Percentiles rank a stretch among this genome's conserved stretches.
These are phyloP conservation scores for Kentomonas sorsogonicus DNA, from an alignment of 208 protist species.

Conservation along the genomic window DNA sequence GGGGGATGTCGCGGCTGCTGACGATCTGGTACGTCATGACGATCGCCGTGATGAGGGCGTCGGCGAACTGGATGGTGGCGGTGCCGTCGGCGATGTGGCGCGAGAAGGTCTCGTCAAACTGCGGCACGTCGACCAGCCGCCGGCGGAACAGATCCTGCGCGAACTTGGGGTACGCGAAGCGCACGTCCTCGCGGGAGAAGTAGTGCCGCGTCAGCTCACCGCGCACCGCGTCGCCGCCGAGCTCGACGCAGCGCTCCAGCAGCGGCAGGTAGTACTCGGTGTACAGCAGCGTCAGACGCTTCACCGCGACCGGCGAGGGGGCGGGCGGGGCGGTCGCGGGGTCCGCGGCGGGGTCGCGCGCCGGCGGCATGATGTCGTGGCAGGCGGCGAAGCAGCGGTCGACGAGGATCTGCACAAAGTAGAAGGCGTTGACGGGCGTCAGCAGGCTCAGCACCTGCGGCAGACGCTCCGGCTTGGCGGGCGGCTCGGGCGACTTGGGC, in stretches of 20 bases:
- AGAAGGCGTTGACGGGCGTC: neutral
- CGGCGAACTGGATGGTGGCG: conserved; percentile 65
- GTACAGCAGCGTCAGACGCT: conserved; percentile 56
- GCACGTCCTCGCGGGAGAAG: conserved; percentile 45
- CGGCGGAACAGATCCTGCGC: conserved; percentile 77
- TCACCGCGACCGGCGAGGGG: too few species aligned
- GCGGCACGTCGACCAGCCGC: conserved; percentile 78
- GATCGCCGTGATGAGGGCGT: conserved; percentile 58
- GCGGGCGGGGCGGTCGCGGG: conserved; percentile 11
- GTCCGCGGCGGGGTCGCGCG: conserved; percentile 70
- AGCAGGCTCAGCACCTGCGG: conserved; percentile 50
- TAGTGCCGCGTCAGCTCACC: conserved; percentile 77
- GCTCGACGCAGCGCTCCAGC: conserved; percentile 66
- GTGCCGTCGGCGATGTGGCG: conserved; percentile 33
- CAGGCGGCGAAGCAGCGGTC: neutral
- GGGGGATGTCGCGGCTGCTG: conserved; percentile 46
- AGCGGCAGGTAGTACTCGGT: conserved; percentile 73
- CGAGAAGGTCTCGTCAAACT: conserved; percentile 86
- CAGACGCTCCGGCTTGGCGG: conserved; percentile 22
- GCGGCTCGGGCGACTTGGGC: neutral
- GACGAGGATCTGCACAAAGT: neutral
- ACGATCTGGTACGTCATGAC: conserved; percentile 81
- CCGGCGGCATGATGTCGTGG: conserved; percentile 47
- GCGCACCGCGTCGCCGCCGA: conserved; percentile 54
- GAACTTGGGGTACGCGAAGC: conserved; percentile 63